phyloP scores from a whole-genome alignment of 1,284 basidiomycete species.

The Xanthoconium separans region DNA sequence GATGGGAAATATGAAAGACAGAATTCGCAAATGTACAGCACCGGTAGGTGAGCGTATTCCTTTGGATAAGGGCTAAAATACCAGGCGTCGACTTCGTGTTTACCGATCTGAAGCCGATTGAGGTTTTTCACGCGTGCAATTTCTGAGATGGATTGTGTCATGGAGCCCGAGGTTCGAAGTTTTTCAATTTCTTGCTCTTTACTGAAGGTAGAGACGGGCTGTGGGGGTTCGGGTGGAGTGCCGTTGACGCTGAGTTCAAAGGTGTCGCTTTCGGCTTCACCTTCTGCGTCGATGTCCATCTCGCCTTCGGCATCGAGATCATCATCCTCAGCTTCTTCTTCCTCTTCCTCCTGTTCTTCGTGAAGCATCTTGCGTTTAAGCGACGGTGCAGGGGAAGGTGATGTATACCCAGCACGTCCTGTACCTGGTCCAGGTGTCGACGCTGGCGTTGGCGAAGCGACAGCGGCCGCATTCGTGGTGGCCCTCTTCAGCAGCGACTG shows the following conservation, averaged over 20 bases:
- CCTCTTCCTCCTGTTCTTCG: conserved; percentile 54
- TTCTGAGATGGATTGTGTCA: conserved; percentile 98
- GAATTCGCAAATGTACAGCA: conserved; percentile 98
- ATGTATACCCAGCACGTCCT: conserved; percentile 46
- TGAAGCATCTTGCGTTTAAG: conserved; percentile 66
- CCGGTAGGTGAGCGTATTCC: conserved; percentile 94
- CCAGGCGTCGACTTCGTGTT: conserved; percentile 97
- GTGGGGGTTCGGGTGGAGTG: conserved; percentile 41
- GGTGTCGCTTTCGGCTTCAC: conserved; percentile 52
- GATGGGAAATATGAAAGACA: conserved; percentile 91
- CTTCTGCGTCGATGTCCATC: conserved; percentile 48
- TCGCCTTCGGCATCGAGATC: conserved; percentile 57
- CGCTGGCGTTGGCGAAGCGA: conserved; percentile 49
- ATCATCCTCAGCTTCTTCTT: conserved; percentile 55
- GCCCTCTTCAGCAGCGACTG: conserved; percentile 72
- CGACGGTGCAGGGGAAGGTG: conserved; percentile 54
- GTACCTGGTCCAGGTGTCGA: conserved; percentile 47
- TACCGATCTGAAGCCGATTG: conserved; percentile 94
- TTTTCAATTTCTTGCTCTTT: conserved; percentile 99
- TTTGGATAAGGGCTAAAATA: conserved; percentile 99
- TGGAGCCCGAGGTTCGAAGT: conserved; percentile 93
- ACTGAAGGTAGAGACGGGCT: conserved; percentile 62
- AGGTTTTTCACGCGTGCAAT: conserved; percentile 98
- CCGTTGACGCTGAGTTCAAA: conserved; percentile 53
- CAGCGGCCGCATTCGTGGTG: conserved; percentile 65